Percentiles rank a stretch among this genome's conserved stretches.
phyloP scores from a whole-genome alignment of 2,329 filamentous ascomycete genomes.

The Plectosphaerella plurivora region DNA sequence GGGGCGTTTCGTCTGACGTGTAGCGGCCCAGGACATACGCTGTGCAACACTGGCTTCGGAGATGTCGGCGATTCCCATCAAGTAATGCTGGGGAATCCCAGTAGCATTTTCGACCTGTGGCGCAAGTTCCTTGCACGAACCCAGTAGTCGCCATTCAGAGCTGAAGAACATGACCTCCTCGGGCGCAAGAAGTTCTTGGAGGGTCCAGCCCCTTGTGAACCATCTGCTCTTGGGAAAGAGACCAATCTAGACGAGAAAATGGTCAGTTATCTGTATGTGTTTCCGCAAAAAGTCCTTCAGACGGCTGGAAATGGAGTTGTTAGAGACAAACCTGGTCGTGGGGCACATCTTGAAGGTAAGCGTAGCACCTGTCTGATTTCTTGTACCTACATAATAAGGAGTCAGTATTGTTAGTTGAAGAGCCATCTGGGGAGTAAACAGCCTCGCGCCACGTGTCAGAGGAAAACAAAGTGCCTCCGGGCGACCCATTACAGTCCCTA shows the following conservation, averaged over 20 bases:
- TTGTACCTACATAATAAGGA: no score
- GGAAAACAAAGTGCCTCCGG: no score
- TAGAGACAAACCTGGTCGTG: slow-evolving; percentile 2
- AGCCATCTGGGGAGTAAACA: no score
- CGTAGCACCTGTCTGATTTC: slow-evolving; percentile 12
- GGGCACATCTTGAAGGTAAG: slow-evolving; percentile 8
- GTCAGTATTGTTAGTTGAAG: no score
- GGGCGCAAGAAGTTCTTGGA: slow-evolving; percentile 14
- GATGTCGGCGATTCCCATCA: neutral
- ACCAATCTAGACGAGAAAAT: no score
- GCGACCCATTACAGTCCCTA: no score
- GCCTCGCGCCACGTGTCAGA: no score
- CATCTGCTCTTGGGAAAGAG: slow-evolving; percentile 7
- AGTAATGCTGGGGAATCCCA: neutral
- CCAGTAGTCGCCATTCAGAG: slow-evolving; percentile 14
- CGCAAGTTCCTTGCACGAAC: slow-evolving; percentile 6
- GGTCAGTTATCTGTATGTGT: no score
- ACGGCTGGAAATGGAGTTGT: no score
- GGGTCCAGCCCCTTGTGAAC: slow-evolving; percentile 1
- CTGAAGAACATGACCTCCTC: slow-evolving; percentile 15
- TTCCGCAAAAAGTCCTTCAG: no score
- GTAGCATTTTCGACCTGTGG: neutral
- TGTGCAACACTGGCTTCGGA: slow-evolving; percentile 10
- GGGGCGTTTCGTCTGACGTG: slow-evolving; percentile 15
- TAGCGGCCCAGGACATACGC: slow-evolving; percentile 26